Base-by-base conservation (phyloP, 176 grass and related monocot species). In the Echinochloa phyllopogon region DNA sequence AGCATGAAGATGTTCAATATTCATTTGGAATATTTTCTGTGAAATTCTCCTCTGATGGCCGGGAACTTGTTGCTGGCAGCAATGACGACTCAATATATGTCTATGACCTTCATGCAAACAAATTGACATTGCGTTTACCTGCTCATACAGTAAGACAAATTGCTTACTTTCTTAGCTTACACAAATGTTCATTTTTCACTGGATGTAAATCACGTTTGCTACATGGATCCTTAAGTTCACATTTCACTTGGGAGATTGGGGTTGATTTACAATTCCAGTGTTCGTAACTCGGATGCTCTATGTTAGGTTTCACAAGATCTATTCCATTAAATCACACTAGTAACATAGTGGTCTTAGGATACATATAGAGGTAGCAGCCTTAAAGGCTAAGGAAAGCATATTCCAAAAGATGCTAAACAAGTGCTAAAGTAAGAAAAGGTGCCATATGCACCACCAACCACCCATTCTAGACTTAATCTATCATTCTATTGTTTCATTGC, bases 21-120 rank as follows among this genome's bases (percentile, higher is more conserved):
- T 83, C 86, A 21, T 97, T 97, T 77, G 90, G 88, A 78, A 85
- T 94, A 80, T 97, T 94, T 79, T 97, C 94, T 62, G 90, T 97
- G 69, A 97, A 94, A 78, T 97, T 97, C 74, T 92, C 92, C 56
- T 90, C 90, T 82, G 92, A 94, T 82, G 94, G 94, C 11, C 69
- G 87, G 65, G 94, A 97, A 69, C 83, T 97, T 83, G 71, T 97
- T 64, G 94, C 92, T 79, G 94, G 94, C 43, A 90, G 83, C 77
- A 97, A 87, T 49, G 90, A 92, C 38, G 48, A 89, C 52, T 94
- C 94, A 18, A 89, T 97, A 82, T 97, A 94, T 92, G 83, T 97
- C 52, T 97, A 91, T 66, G 92, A 97, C 44, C 86, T 97, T 64
- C 71, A 87, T 63, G 92, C 87, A 42, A 90, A 94, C 73, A 94